A percentile compares a stretch with the other conserved stretches of the same genome.
These are phyloP conservation scores for Pestalotiopsis sp. DNA, from an alignment of 2,329 filamentous ascomycete genomes.

Conservation along the genomic window DNA sequence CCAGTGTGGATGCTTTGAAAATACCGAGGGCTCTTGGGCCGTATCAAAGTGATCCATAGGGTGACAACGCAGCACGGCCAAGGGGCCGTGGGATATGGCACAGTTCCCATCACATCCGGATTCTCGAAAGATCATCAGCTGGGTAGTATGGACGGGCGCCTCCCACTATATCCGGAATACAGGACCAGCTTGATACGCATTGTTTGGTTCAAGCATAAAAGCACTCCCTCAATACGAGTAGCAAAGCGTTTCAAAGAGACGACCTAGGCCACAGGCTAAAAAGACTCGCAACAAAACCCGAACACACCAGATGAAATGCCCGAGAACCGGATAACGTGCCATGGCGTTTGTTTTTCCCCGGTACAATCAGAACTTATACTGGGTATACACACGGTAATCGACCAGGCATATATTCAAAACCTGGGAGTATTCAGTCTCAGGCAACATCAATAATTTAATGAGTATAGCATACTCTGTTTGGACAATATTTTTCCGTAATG, in stretches of 20 bases:
- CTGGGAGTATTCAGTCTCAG: no score
- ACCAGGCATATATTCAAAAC: no score
- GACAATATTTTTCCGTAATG: no score
- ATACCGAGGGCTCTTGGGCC: no score
- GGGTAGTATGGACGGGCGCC: background rate
- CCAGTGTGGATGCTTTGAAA: no score
- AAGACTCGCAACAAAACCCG: background rate
- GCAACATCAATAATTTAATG: no score
- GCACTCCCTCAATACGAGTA: background rate
- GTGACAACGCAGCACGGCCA: no score
- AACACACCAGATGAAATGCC: background rate
- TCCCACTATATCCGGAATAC: background rate
- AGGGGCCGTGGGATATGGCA: no score
- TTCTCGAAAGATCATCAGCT: background rate
- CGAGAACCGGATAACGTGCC: background rate
- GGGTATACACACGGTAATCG: no score
- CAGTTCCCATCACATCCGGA: no score
- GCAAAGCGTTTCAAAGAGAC: background rate
- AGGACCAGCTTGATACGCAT: background rate
- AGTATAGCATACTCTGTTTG: no score
- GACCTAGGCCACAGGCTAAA: background rate
- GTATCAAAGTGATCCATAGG: no score
- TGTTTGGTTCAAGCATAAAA: background rate
- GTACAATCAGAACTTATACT: background rate
- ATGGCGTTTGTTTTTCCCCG: background rate